Base-by-base conservation (phyloP, 805 yeast genomes). In the fission yeast (Schizosaccharomyces pombe) region DNA sequence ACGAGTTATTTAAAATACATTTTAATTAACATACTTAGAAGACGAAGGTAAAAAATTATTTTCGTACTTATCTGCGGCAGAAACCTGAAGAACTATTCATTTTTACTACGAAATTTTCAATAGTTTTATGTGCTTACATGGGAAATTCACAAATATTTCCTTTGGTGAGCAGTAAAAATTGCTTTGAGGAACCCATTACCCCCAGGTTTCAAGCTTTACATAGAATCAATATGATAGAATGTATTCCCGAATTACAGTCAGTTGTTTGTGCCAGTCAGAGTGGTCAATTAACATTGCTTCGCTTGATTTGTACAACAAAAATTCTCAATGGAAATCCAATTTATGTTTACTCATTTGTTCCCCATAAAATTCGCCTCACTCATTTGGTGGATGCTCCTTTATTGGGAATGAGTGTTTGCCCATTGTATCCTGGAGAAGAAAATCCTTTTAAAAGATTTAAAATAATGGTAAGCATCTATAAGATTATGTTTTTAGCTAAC, bases 141-240 rank as follows among this genome's bases (percentile, higher is more conserved):
- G 16, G 14, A 22, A 1, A 26, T 5, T 22, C 28, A 22, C 49
- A 26, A 8, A 19, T 43, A 1, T 22, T 16, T 19, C 49, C 49
- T 43, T 26, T 43, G 14, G 49, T 26, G 5, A 22, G 30, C 30
- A 16, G 49, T 12, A n/a, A 19, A n/a, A 43, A 43, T 26, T 22
- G 28, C 30, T 43, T 43, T 24, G 49, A 43, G 26, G 30, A 43
- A 22, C 49, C 49, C 14, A 14, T 24, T 8, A 11, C 28, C 9
- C 8, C 14, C 14, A 28, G 49, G 5, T 22, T 26, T 22, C 30
- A 43, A 5, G 49, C 16, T 16, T 24, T 43, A 14, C 49, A 43
- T n/a, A 19, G 49, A 43, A 26, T 43, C 5, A 43, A 43, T 26
- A 43, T 43, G 49, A 43, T 43, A n/a, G 49, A 49, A 32, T 26